phyloP scores from a whole-genome alignment of 2,329 filamentous ascomycete genomes.

The Cladosporium sp. region DNA sequence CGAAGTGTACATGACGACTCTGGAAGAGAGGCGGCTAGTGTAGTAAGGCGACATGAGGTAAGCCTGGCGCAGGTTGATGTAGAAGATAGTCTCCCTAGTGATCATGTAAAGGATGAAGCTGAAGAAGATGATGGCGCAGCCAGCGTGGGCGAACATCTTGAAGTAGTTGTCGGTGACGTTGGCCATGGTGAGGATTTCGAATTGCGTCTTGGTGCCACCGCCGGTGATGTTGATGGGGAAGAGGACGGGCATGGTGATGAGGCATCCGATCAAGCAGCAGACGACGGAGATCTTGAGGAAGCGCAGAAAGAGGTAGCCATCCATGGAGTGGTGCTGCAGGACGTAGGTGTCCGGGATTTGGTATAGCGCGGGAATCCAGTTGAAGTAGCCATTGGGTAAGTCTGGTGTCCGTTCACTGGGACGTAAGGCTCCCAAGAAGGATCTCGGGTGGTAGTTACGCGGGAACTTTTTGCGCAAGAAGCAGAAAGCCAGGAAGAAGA shows the following conservation, averaged over 20 bases:
- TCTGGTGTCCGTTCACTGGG: slow-evolving; percentile 38
- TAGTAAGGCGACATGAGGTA: slow-evolving; percentile 84
- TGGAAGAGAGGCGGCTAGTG: slow-evolving; percentile 77
- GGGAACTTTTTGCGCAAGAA: slow-evolving; percentile 39
- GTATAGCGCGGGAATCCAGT: slow-evolving; percentile 46
- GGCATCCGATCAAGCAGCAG: slow-evolving; percentile 77
- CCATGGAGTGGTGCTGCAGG: slow-evolving; percentile 85
- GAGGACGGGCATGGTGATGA: slow-evolving; percentile 81
- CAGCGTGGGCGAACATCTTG: slow-evolving; percentile 76
- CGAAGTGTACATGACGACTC: slow-evolving; percentile 83
- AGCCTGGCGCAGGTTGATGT: slow-evolving; percentile 87
- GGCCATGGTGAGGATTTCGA: slow-evolving; percentile 74
- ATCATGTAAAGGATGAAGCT: slow-evolving; percentile 84
- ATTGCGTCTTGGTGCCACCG: slow-evolving; percentile 56
- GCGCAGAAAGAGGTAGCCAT: slow-evolving; percentile 85
- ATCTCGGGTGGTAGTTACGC: slow-evolving; percentile 42
- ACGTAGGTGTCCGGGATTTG: slow-evolving; percentile 67
- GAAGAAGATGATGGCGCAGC: slow-evolving; percentile 77
- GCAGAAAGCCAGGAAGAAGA: slow-evolving; percentile 36
- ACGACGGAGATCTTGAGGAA: slow-evolving; percentile 75
- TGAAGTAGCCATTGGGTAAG: slow-evolving; percentile 29
- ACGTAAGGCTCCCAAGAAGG: slow-evolving; percentile 41
- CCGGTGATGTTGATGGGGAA: slow-evolving; percentile 88
- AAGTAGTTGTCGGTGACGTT: slow-evolving; percentile 65
- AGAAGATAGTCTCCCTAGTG: slow-evolving; percentile 82